Conservation (phyloP, 108 stramenopile genomes). For the Pelagomonas calceolata region DNA sequence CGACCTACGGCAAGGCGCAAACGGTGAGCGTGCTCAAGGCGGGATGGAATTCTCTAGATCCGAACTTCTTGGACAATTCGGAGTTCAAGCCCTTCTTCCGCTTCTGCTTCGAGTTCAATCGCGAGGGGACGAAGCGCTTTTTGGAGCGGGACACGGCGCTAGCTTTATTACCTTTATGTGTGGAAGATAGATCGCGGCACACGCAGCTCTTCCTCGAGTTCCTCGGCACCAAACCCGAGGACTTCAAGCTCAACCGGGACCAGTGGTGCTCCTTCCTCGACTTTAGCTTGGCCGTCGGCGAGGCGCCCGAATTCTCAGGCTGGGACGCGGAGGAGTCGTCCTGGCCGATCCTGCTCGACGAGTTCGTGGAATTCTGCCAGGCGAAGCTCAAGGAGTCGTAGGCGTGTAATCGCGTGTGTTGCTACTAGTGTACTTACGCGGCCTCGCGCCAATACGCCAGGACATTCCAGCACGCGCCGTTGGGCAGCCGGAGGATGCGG, state of each 20-base stretch:
- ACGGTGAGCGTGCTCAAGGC: neutral
- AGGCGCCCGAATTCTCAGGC: neutral
- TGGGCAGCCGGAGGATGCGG: too few relatives aligned
- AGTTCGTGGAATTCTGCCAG: neutral
- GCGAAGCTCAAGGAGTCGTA: too few relatives aligned
- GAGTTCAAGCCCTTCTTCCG: neutral
- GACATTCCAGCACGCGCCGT: too few relatives aligned
- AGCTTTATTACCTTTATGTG: neutral
- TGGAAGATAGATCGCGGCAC: neutral
- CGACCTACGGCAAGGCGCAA: neutral
- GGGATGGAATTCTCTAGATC: neutral
- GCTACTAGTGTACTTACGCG: too few relatives aligned
- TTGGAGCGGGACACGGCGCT: neutral
- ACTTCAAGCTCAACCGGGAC: neutral
- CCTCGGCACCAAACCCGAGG: neutral
- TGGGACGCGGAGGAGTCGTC: neutral
- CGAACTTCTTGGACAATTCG: neutral
- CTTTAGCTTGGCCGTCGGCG: neutral
- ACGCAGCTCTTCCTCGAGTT: neutral
- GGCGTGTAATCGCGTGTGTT: too few relatives aligned
- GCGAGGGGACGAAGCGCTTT: neutral
- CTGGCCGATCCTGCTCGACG: neutral
- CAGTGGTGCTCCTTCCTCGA: slow-evolving; percentile 1
- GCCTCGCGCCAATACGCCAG: too few relatives aligned
- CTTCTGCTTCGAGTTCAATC: slow-evolving; percentile 1